A percentile compares a stretch with the other conserved stretches of the same genome.
Conservation (phyloP, 768 basidiomycete genomes). For the Collybiopsis confluens region DNA sequence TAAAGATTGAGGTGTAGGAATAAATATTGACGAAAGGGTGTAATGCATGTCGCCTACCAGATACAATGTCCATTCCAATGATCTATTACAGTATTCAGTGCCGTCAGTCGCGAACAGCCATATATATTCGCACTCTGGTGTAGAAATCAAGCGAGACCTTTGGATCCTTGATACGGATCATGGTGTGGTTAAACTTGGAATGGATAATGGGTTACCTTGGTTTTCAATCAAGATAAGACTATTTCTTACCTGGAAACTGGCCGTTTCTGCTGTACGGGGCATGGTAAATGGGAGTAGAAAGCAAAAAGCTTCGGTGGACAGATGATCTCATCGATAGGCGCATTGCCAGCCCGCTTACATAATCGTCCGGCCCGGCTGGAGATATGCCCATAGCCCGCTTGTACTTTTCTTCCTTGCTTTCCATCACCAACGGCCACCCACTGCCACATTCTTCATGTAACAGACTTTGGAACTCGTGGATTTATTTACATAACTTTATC, state of each 20-base stretch:
- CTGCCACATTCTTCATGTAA: too few species aligned
- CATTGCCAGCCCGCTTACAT: too few species aligned
- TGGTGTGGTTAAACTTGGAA: conserved; percentile 76
- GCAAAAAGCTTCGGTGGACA: too few species aligned
- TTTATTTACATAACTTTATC: too few species aligned
- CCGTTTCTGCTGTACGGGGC: conserved; percentile 63
- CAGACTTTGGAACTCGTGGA: too few species aligned
- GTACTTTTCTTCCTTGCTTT: too few species aligned
- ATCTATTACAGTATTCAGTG: conserved; percentile 27
- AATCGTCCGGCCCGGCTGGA: too few species aligned
- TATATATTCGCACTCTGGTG: conserved; percentile 47
- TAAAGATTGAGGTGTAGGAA: conserved; percentile 18
- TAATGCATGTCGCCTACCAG: conserved; percentile 29
- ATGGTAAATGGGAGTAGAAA: conserved; percentile 24
- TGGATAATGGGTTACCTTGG: background rate
- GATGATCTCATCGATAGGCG: too few species aligned
- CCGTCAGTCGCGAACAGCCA: background rate
- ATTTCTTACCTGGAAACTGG: conserved; percentile 51
- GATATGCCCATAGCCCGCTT: too few species aligned
- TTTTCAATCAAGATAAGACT: background rate
- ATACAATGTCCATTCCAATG: conserved; percentile 75
- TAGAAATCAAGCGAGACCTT: conserved; percentile 80
- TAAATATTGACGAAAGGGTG: background rate
- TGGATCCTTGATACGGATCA: conserved; percentile 87
- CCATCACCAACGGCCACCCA: too few species aligned